phyloP scores from a whole-genome alignment of 352 stramenopile genomes.

The Phytopythium vexans region DNA sequence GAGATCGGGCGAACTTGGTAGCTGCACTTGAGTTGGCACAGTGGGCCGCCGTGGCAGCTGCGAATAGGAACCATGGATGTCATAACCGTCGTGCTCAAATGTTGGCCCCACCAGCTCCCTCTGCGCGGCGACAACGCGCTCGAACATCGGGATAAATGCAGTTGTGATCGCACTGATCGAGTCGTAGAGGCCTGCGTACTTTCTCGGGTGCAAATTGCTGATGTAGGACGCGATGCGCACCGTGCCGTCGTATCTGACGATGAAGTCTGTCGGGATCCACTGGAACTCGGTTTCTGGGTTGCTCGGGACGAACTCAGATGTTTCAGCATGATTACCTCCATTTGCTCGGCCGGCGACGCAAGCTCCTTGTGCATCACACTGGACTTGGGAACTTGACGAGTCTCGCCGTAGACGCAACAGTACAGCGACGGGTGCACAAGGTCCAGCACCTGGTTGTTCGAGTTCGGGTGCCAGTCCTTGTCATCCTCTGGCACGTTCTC shows the following conservation, averaged over 20 bases:
- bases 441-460: conserved; percentile 44
- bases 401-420: conserved; percentile 46
- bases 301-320: conserved; percentile 1
- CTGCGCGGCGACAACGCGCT: conserved; percentile 13
- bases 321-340: conserved; percentile 26
- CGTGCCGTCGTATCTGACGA: conserved; percentile 11
- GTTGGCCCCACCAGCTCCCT: neutral
- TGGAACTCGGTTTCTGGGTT: conserved; percentile 21
- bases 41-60: conserved; percentile 9
- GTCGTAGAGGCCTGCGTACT: conserved; percentile 23
- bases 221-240: conserved; percentile 40
- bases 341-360: conserved; percentile 16
- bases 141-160: conserved; percentile 38
- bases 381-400: conserved; percentile 3
- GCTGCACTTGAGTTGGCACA: conserved; percentile 9
- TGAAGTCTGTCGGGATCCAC: conserved; percentile 41
- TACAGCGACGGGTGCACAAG: conserved; percentile 63
- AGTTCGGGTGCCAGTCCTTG: conserved; percentile 58
- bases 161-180: conserved; percentile 25
- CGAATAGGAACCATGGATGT: conserved; percentile 10
- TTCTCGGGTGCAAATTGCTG: conserved; percentile 44
- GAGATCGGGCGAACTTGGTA: neutral
- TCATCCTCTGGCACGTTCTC: conserved; percentile 32
- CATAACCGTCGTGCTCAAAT: conserved; percentile 4
- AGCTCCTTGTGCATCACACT: conserved; percentile 4